Percentiles rank a stretch among this genome's conserved stretches.
These are phyloP conservation scores for Blastocystis sp. DNA, from an alignment of 352 stramenopile genomes.

Conservation along the genomic window DNA sequence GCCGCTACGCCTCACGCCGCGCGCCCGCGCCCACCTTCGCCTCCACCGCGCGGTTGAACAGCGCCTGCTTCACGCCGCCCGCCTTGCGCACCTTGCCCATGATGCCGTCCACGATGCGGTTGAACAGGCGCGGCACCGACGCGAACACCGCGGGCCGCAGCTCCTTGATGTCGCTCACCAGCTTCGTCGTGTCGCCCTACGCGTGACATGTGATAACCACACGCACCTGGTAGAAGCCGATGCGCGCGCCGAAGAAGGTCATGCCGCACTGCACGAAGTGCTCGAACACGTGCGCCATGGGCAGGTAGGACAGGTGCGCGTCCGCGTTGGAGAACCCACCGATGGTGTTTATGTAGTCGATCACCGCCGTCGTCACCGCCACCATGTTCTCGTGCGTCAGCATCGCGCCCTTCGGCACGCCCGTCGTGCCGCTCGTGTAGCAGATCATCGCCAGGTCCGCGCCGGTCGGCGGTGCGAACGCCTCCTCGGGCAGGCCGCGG, in stretches of 20 bases:
- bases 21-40: neutral
- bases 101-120: conserved; percentile 81
- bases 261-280: conserved; percentile 72
- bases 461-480: conserved; percentile 72
- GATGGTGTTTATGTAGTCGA: conserved; percentile 66
- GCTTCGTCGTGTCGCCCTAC: conserved; percentile 73
- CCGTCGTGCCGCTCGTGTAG: conserved; percentile 91
- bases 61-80: conserved; percentile 57
- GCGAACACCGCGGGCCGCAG: conserved; percentile 71
- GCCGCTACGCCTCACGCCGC: neutral
- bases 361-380: conserved; percentile 73
- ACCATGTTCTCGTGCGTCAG: conserved; percentile 85
- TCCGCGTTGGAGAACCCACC: conserved; percentile 72
- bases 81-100: conserved; percentile 75
- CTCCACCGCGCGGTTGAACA: conserved; percentile 69
- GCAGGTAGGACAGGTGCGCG: conserved; percentile 71
- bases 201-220: conserved; percentile 72
- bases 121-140: conserved; percentile 73
- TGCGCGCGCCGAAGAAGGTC: conserved; percentile 68
- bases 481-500: conserved; percentile 71
- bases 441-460: conserved; percentile 87
- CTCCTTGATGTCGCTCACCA: conserved; percentile 68
- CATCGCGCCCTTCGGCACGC: conserved; percentile 90
- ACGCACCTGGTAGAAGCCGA: conserved; percentile 70
- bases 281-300: conserved; percentile 72